Evolutionary conservation across 1,139 yeast genomes (phyloP).

Genomic region (Yamadazyma trypodendri): DNA sequence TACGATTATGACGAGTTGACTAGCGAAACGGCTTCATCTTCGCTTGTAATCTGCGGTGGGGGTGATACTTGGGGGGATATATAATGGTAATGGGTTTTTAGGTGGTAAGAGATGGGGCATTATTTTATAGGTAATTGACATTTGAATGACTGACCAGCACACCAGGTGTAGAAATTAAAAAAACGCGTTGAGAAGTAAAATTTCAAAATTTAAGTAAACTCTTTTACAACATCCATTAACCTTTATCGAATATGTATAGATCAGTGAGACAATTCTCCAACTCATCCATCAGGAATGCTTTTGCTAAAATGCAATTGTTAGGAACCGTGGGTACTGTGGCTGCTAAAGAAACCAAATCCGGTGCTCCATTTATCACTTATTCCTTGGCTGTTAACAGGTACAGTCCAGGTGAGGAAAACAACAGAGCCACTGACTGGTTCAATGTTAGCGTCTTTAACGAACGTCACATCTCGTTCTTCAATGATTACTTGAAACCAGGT

Average conservation of each 20-base stretch:
- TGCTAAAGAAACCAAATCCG: constrained; percentile 38
- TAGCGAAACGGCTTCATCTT: constrained; percentile 20
- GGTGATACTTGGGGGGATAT: constrained; percentile 30
- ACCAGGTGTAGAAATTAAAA: not conserved
- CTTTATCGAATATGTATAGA: constrained; percentile 9
- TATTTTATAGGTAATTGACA: no score
- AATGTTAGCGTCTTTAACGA: constrained; percentile 43
- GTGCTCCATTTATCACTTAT: constrained; percentile 39
- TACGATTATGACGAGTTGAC: constrained; percentile 12
- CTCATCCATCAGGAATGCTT: constrained; percentile 29
- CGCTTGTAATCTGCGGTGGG: constrained; percentile 33
- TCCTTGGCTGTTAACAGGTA: constrained; percentile 45
- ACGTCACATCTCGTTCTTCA: constrained; percentile 36
- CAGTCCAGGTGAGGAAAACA: constrained; percentile 30
- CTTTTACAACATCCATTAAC: not conserved
- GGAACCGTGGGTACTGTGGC: constrained; percentile 44
- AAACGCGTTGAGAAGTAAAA: constrained; percentile 2
- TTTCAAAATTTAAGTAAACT: no score
- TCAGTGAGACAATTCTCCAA: constrained; percentile 34
- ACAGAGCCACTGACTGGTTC: constrained; percentile 41
- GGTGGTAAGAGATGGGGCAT: not conserved
- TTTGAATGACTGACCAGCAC: not conserved
- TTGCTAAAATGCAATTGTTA: constrained; percentile 43
- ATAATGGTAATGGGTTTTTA: constrained; percentile 6
- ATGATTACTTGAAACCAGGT: constrained; percentile 41